Evolutionary conservation across 768 basidiomycete species (phyloP).

Genomic region (Tricholoma sp.): DNA sequence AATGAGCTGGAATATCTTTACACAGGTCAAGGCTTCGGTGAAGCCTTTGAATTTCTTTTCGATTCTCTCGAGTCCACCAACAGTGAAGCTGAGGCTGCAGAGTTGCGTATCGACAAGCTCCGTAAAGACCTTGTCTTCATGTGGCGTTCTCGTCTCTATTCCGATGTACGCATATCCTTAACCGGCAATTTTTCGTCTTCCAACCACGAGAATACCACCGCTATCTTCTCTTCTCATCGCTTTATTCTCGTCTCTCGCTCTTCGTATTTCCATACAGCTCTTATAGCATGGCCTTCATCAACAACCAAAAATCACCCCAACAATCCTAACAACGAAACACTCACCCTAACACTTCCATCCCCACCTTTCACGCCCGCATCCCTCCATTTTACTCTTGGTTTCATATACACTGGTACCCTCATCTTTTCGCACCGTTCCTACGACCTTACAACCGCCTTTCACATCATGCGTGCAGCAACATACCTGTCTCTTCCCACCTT

Average conservation of each 20-base stretch:
- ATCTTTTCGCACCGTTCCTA: constrained; percentile 89
- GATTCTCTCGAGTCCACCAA: constrained; percentile 54
- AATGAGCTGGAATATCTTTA: constrained; percentile 94
- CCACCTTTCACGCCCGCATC: constrained; percentile 95
- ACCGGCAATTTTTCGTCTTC: constrained; percentile 61
- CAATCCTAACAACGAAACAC: constrained; percentile 34
- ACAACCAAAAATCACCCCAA: constrained; percentile 13
- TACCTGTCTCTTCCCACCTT: constrained; percentile 77
- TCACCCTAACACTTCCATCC: constrained; percentile 71
- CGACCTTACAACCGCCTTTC: constrained; percentile 88
- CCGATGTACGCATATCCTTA: constrained; percentile 82
- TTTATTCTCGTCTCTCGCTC: constrained; percentile 90
- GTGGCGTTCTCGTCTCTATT: constrained; percentile 94
- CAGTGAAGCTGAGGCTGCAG: constrained; percentile 40
- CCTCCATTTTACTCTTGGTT: constrained; percentile 90
- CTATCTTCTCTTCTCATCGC: constrained; percentile 87
- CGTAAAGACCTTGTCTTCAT: constrained; percentile 93
- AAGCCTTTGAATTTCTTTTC: constrained; percentile 84
- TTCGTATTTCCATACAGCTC: constrained; percentile 78
- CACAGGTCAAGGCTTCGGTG: constrained; percentile 85
- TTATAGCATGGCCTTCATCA: constrained; percentile 54
- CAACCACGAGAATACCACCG: constrained; percentile 65
- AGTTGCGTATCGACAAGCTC: constrained; percentile 73
- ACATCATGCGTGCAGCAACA: constrained; percentile 76
- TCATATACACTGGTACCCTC: constrained; percentile 92